Conservation (phyloP, 208 protist genomes). For the Trichomonas gallinae region DNA sequence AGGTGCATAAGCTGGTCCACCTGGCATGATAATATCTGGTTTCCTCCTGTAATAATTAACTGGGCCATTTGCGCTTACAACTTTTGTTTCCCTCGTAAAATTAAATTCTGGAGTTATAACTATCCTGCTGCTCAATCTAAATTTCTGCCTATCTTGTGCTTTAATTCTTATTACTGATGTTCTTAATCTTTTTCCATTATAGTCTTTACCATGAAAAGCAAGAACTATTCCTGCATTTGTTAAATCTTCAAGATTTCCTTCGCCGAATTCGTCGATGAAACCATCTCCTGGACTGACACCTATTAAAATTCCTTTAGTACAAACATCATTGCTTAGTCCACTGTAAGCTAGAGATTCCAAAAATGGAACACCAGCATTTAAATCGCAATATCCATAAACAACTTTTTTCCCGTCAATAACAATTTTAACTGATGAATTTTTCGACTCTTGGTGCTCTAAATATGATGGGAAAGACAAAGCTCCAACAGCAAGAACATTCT, state of each 20-base stretch:
- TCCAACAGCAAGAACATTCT: not conserved
- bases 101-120: not conserved
- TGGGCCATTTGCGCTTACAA: not conserved
- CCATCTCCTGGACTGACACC: not conserved
- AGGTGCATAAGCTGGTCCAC: not conserved
- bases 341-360: not conserved
- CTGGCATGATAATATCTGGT: not conserved
- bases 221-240: not conserved
- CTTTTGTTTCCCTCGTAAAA: not conserved
- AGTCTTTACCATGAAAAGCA: not conserved
- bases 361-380: not conserved
- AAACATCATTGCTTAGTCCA: not conserved
- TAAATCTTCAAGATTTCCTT: not conserved
- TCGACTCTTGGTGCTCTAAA: not conserved
- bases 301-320: not conserved
- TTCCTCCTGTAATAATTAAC: not conserved
- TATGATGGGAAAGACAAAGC: not conserved
- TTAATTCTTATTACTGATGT: not conserved
- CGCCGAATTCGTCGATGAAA: not conserved
- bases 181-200: too few relatives aligned
- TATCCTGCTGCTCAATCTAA: not conserved
- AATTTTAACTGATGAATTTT: not conserved
- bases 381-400: not conserved
- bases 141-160: not conserved
- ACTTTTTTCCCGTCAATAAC: not conserved